Conservation (phyloP, 495 filamentous ascomycete species). For the Penicillium canescens region DNA sequence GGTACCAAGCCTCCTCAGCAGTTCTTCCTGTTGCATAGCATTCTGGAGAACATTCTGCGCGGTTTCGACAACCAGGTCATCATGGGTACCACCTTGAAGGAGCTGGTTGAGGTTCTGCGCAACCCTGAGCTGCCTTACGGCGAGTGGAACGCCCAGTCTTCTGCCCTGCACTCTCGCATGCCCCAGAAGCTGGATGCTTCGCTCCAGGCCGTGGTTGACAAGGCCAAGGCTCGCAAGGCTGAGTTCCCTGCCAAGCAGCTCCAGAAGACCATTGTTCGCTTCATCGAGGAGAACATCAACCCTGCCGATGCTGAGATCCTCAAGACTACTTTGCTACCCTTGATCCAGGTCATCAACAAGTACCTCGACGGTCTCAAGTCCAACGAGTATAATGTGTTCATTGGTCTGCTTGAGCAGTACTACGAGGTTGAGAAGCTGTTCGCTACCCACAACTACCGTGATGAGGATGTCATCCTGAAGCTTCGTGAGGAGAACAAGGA, state of each 20-base stretch:
- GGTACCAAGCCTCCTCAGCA: constrained; percentile 91
- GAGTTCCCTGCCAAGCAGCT: constrained; percentile 95
- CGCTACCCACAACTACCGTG: constrained; percentile 77
- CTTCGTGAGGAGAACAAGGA: constrained; percentile 97
- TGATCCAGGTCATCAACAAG: constrained; percentile 76
- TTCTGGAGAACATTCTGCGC: constrained; percentile 84
- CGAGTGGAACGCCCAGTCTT: constrained; percentile 93
- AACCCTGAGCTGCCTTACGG: constrained; percentile 91
- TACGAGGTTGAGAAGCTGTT: constrained; percentile 82
- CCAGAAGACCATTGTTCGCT: constrained; percentile 77
- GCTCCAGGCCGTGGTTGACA: constrained; percentile 82
- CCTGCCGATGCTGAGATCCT: constrained; percentile 69
- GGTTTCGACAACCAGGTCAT: constrained; percentile 98
- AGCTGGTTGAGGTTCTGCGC: constrained; percentile 85
- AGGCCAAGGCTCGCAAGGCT: constrained; percentile 67
- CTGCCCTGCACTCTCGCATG: constrained; percentile 94
- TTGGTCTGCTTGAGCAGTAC: constrained; percentile 75
- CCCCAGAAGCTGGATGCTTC: constrained; percentile 84
- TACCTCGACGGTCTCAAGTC: constrained; percentile 88
- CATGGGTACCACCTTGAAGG: constrained; percentile 85
- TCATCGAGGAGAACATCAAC: constrained; percentile 83
- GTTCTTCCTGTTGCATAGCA: constrained; percentile 73
- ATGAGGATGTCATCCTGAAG: constrained; percentile 92
- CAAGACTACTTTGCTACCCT: constrained; percentile 71
- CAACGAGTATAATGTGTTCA: constrained; percentile 85